Evolutionary conservation across 371 early-diverging fungal species (phyloP).

Genomic region (Batrachochytrium dendrobatidis): DNA sequence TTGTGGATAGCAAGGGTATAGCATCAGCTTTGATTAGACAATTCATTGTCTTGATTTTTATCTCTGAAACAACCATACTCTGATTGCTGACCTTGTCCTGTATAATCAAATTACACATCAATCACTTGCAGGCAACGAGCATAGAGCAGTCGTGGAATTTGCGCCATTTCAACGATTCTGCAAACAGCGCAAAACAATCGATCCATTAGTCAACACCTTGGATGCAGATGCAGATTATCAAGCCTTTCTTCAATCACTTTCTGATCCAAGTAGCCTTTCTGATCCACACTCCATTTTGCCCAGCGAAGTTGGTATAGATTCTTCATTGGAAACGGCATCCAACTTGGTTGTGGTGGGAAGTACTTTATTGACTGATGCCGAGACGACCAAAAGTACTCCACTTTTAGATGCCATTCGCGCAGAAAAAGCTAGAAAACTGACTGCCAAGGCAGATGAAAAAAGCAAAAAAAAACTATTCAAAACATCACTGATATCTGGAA

Average conservation of each 20-base stretch:
- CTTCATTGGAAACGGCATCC: slow-evolving; percentile 4
- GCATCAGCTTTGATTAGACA: not conserved
- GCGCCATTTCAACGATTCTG: slow-evolving; percentile 72
- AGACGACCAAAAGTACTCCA: slow-evolving; percentile 52
- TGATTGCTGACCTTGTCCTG: slow-evolving; percentile 2
- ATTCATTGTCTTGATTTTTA: not conserved
- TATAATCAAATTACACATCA: not conserved
- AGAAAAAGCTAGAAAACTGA: slow-evolving; percentile 57
- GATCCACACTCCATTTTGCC: slow-evolving; percentile 5
- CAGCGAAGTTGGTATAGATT: slow-evolving; percentile 11
- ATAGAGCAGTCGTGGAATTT: slow-evolving; percentile 69
- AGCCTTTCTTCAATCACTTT: not conserved
- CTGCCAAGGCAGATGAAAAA: slow-evolving; percentile 21
- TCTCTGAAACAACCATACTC: no score
- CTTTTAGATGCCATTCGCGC: slow-evolving; percentile 70
- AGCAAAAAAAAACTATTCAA: slow-evolving; percentile 22
- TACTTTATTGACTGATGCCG: not conserved
- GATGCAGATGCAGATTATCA: slow-evolving; percentile 16
- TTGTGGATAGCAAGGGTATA: slow-evolving; percentile 60
- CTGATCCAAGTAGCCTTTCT: not conserved
- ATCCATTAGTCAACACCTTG: slow-evolving; percentile 72
- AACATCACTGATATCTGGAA: slow-evolving; percentile 25
- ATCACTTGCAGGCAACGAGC: slow-evolving; percentile 50
- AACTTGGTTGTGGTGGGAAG: not conserved
- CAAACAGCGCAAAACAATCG: slow-evolving; percentile 53